Percentiles rank a stretch among this genome's conserved stretches.
Evolutionary conservation across 2,329 filamentous ascomycete genomes (phyloP).

Genomic region (Neocatenulostroma microsporum): DNA sequence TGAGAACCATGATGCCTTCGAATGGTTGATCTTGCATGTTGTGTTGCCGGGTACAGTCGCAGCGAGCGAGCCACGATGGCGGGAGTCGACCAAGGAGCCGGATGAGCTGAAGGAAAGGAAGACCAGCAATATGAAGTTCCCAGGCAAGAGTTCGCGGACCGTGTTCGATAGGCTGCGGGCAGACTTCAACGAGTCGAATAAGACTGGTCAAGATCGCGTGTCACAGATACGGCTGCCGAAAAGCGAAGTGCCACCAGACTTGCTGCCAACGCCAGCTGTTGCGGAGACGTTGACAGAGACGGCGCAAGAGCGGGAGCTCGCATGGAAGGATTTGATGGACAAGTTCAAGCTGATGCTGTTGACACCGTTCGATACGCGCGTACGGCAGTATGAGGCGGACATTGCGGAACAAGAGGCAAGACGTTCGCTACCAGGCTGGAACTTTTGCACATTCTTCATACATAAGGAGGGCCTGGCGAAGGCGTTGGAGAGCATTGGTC

Average conservation of each 20-base stretch:
- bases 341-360: constrained; percentile 86
- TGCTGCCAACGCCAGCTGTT: constrained; percentile 39
- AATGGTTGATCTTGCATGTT: constrained; percentile 91
- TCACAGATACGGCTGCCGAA: constrained; percentile 72
- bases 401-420: constrained; percentile 91
- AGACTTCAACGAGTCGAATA: constrained; percentile 78
- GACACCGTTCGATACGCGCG: constrained; percentile 79
- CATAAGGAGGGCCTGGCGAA: constrained; percentile 89
- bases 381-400: constrained; percentile 93
- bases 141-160: constrained; percentile 67
- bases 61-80: constrained; percentile 65
- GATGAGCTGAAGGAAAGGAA: constrained; percentile 59
- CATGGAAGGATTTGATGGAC: constrained; percentile 74
- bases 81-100: constrained; percentile 39
- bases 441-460: constrained; percentile 98
- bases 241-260: constrained; percentile 37
- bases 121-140: constrained; percentile 61
- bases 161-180: constrained; percentile 81
- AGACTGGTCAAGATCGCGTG: constrained; percentile 66
- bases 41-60: constrained; percentile 79
- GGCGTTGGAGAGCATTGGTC: constrained; percentile 90
- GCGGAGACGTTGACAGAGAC: constrained; percentile 56
- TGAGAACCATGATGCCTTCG: constrained; percentile 92
- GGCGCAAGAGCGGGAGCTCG: constrained; percentile 67
- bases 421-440: constrained; percentile 84